Percentiles rank a stretch among this genome's conserved stretches.
phyloP scores from a whole-genome alignment of 495 filamentous ascomycete genomes.

The Aspergillus ellipticus region DNA sequence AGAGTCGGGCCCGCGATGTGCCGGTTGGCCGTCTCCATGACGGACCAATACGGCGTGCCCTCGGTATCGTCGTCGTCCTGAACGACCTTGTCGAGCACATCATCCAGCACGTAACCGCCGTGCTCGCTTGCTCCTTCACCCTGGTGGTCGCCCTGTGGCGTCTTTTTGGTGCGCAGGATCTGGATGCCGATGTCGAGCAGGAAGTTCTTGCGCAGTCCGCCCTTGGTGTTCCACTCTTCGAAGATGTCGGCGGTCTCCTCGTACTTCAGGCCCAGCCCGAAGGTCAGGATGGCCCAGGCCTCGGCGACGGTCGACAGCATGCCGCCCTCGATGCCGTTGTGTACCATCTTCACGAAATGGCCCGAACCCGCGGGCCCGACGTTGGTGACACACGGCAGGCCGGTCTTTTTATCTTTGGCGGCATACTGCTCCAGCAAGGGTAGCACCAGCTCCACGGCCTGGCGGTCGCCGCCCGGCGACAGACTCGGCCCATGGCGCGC shows the following conservation, averaged over 20 bases:
- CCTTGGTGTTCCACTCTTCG: conserved; percentile 54
- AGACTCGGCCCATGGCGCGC: conserved; percentile 62
- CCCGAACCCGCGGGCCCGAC: conserved; percentile 62
- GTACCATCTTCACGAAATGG: conserved; percentile 76
- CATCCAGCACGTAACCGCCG: conserved; percentile 53
- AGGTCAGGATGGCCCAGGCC: conserved; percentile 62
- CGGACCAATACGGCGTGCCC: conserved; percentile 65
- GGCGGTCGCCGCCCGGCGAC: conserved; percentile 59
- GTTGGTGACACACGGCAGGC: conserved; percentile 58
- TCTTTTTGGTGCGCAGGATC: conserved; percentile 50
- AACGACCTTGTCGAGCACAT: conserved; percentile 72
- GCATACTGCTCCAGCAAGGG: conserved; percentile 60
- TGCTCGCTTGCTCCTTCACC: conserved; percentile 33
- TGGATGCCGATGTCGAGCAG: conserved; percentile 61
- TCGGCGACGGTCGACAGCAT: conserved; percentile 62
- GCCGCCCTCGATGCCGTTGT: conserved; percentile 74
- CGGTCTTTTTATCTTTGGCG: conserved; percentile 54
- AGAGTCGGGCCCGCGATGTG: conserved; percentile 67
- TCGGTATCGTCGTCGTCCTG: conserved; percentile 66
- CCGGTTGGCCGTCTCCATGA: conserved; percentile 56
- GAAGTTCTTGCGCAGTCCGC: conserved; percentile 58
- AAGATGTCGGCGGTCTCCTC: conserved; percentile 62
- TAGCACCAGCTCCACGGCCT: conserved; percentile 56
- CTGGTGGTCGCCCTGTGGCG: conserved; percentile 37
- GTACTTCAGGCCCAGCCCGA: conserved; percentile 55